These are phyloP conservation scores for Globisporangium camurandrum DNA, from an alignment of 352 stramenopile species.

Conservation along the genomic window DNA sequence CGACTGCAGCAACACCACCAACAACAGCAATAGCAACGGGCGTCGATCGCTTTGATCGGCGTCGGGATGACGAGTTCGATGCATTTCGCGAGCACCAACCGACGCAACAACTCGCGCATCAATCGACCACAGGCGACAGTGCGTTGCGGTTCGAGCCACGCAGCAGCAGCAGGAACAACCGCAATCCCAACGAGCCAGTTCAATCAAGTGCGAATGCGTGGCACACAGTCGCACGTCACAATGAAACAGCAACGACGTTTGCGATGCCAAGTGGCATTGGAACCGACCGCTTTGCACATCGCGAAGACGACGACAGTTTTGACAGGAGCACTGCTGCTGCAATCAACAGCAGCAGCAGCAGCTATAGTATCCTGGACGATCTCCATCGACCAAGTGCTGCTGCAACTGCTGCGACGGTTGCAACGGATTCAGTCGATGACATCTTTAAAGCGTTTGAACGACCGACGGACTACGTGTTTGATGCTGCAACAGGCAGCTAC, in stretches of 20 bases:
- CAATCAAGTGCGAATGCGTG: too few species aligned
- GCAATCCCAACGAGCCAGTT: too few species aligned
- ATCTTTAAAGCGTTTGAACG: constrained; percentile 73
- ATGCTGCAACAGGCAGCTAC: constrained; percentile 46
- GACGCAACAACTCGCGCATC: neutral
- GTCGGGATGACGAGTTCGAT: constrained; percentile 8
- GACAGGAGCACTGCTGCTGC: neutral
- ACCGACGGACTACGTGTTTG: constrained; percentile 72
- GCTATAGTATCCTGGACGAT: constrained; percentile 60
- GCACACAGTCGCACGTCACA: constrained; percentile 25
- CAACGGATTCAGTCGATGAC: constrained; percentile 44
- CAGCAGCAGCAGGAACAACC: constrained; percentile 17
- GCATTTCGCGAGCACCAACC: neutral
- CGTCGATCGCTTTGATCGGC: constrained; percentile 51
- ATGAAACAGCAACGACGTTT: constrained; percentile 30
- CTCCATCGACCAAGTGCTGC: constrained; percentile 8
- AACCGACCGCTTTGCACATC: constrained; percentile 6
- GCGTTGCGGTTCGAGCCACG: too few species aligned
- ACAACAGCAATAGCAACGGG: constrained; percentile 19
- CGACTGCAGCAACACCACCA: too few species aligned
- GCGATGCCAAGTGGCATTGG: constrained; percentile 27
- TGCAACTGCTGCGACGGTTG: neutral
- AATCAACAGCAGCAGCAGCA: neutral
- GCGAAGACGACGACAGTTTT: constrained; percentile 2
- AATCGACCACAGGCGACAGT: too few species aligned